Conservation (phyloP, 2,329 filamentous ascomycete species). For the Xylaria digitata region DNA sequence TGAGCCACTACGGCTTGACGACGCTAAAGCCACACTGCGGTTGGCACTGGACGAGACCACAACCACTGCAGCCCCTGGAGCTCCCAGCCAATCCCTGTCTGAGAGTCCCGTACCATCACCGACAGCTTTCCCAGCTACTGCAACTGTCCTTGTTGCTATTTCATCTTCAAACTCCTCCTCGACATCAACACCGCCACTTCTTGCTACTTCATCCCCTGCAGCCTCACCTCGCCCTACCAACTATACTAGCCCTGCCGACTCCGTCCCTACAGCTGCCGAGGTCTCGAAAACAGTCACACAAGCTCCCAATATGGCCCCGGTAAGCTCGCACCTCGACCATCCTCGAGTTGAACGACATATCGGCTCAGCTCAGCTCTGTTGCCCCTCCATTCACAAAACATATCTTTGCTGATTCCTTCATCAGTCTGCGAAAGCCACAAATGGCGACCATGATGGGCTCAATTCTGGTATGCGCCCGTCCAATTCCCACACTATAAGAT, state of each 20-base stretch:
- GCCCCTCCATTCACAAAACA: conserved; percentile 26
- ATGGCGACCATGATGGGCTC: conserved; percentile 49
- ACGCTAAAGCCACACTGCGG: conserved; percentile 31
- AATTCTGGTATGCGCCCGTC: conserved; percentile 44
- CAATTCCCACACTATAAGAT: neutral
- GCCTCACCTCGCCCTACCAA: conserved; percentile 51
- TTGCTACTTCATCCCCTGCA: conserved; percentile 47
- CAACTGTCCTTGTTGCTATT: conserved; percentile 39
- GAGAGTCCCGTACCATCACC: conserved; percentile 47
- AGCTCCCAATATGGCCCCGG: conserved; percentile 65
- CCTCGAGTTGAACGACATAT: conserved; percentile 20
- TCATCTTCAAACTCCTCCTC: conserved; percentile 40
- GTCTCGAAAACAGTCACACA: conserved; percentile 43
- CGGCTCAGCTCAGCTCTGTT: conserved; percentile 25
- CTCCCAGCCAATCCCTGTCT: conserved; percentile 46
- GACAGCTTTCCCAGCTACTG: conserved; percentile 45
- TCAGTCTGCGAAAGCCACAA: conserved; percentile 49
- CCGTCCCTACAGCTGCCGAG: conserved; percentile 45
- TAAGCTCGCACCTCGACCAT: conserved; percentile 55
- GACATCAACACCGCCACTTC: conserved; percentile 46
- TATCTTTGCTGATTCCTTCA: conserved; percentile 37
- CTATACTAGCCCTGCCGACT: conserved; percentile 46
- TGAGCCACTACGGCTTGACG: conserved; percentile 9
- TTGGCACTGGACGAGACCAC: conserved; percentile 21
- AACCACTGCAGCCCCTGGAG: conserved; percentile 31